phyloP scores from a whole-genome alignment of 2,329 filamentous ascomycete species.

The Trichoderma citrinoviride region DNA sequence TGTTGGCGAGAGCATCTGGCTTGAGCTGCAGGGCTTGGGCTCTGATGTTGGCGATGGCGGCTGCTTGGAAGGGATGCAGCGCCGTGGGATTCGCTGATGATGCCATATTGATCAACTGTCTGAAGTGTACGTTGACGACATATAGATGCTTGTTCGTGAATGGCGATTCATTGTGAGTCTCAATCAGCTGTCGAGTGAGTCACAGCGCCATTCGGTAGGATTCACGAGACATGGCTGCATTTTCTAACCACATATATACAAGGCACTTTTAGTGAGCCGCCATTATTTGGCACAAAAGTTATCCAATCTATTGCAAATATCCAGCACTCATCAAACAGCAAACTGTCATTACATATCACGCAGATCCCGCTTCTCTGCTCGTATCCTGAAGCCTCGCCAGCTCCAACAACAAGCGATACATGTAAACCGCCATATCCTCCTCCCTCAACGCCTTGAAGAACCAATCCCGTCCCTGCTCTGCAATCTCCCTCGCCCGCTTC shows the following conservation, averaged over 20 bases:
- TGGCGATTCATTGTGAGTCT: too few species aligned
- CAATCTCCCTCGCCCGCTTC: conserved; percentile 48
- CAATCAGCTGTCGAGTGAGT: neutral
- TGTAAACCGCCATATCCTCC: conserved; percentile 58
- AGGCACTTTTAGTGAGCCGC: neutral
- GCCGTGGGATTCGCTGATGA: neutral
- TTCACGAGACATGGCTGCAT: neutral
- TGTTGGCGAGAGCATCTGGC: neutral
- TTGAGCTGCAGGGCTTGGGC: neutral
- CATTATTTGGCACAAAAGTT: neutral
- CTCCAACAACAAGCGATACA: conserved; percentile 61
- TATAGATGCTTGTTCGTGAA: neutral
- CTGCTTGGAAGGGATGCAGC: conserved; percentile 7
- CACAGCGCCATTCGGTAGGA: conserved; percentile 1
- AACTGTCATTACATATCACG: too few species aligned
- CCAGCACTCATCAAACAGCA: neutral
- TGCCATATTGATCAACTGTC: neutral
- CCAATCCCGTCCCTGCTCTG: conserved; percentile 55
- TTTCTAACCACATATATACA: neutral
- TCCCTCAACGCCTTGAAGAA: conserved; percentile 51
- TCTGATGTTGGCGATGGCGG: conserved; percentile 15
- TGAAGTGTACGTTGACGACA: neutral
- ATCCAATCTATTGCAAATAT: neutral
- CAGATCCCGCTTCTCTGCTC: neutral
- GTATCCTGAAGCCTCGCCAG: conserved; percentile 44